Evolutionary conservation across 768 basidiomycete genomes (phyloP), one percentile per base, ranked within the genome.

Genomic region (Fomitopsis serialis): DNA sequence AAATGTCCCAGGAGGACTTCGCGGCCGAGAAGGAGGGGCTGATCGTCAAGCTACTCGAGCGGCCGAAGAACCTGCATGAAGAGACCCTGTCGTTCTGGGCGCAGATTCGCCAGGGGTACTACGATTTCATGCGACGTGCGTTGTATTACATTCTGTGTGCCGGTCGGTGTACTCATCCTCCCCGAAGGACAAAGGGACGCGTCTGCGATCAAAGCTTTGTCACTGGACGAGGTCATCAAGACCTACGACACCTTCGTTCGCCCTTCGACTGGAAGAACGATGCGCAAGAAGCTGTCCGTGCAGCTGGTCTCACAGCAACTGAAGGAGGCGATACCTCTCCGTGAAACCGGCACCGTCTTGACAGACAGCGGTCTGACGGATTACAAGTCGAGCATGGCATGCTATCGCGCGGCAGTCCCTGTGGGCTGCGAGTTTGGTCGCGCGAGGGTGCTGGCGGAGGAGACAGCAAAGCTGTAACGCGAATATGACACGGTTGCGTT

Each of bases 121-220:
- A 61, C 37, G 61, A 66, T 49, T 66, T 66, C 48, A 22, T 58
- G n/a, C 45, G 50, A 24, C 42, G 65, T 66, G 37, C 35, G 65
- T 66, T 6, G 13, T n/a, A 19, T 44, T 50, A 12, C 15, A 23
- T 23, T 29, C 22, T 22, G 19, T 25, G 36, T 11, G 13, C 8
- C 12, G 3, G 24, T 37, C 13, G 3, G 35, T 50, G 6, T 15
- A 4, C 24, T 13, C 29, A 27, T 24, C 17, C 22, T 19, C 21
- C 21, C 1, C 32, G 8, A 48, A 66, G 64, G 51, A 21, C 62
- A 62, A 50, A 53, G 47, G 11, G 60, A 61, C 54, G 61, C 58
- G 2, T 25, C 34, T 5, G 40, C 53, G 27, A 56, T 66, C 48
- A 32, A 52, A 22, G 48, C 37, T 7, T 53, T 66, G 13, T 42